These are phyloP conservation scores for Melaleuca alternifolia DNA, from an alignment of 345 rosid species.

Conservation along the genomic window DNA sequence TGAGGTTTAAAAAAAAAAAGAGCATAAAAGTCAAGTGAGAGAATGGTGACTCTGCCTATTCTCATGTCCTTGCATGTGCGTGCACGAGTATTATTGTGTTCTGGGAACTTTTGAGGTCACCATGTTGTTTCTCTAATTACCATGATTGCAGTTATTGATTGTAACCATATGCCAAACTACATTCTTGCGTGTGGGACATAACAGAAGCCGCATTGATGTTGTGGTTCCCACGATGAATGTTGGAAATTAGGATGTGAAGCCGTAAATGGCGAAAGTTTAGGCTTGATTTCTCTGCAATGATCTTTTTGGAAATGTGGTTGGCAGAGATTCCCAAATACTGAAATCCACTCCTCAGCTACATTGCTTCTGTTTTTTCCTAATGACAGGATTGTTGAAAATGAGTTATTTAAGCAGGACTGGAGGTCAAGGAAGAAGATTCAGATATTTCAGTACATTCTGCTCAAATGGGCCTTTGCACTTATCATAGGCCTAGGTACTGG, in stretches of 20 bases:
- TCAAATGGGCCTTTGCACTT: slow-evolving; percentile 34
- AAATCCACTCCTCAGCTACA: background rate
- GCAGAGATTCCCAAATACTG: background rate
- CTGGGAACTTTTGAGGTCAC: background rate
- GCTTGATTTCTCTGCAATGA: background rate
- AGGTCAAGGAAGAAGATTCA: slow-evolving; percentile 24
- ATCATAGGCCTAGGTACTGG: slow-evolving; percentile 21
- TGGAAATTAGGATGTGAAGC: background rate
- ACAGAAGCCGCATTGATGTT: background rate
- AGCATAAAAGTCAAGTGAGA: background rate
- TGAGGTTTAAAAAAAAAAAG: background rate
- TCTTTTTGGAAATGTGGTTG: background rate
- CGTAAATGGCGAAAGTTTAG: background rate
- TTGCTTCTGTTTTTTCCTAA: background rate
- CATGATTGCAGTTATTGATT: background rate
- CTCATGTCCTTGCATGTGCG: background rate
- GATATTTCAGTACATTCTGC: slow-evolving; percentile 27
- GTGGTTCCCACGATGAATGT: background rate
- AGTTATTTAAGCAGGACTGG: slow-evolving; percentile 40
- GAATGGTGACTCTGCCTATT: background rate
- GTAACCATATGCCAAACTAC: background rate
- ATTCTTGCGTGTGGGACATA: background rate
- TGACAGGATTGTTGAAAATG: slow-evolving; percentile 32
- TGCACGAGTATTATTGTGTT: background rate
- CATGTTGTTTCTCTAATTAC: background rate